phyloP scores from a whole-genome alignment of 495 filamentous ascomycete species.

The Friedmanniomyces simplex region DNA sequence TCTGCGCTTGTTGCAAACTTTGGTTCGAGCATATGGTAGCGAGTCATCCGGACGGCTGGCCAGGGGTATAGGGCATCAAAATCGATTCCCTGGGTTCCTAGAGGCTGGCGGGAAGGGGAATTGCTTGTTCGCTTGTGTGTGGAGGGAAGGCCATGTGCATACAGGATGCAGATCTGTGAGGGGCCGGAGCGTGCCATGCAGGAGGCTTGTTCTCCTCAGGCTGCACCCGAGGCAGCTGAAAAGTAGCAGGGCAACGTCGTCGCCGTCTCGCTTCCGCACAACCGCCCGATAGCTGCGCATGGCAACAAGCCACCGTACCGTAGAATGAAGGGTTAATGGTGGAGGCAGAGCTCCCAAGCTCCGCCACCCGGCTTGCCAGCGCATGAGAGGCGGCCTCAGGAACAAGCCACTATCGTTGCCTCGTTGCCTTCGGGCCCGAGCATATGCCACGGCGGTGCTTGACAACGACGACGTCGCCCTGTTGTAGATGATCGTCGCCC shows the following conservation, averaged over 20 bases:
- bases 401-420: not conserved
- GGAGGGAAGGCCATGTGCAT: not conserved
- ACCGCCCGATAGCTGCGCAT: not conserved
- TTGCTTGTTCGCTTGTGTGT: not conserved
- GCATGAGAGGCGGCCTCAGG: not conserved
- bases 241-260: not conserved
- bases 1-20: not conserved
- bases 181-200: not conserved
- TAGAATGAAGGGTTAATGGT: not conserved
- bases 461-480: too few relatives aligned
- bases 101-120: not conserved
- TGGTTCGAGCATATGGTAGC: not conserved
- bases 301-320: not conserved
- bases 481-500: not conserved
- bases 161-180: not conserved
- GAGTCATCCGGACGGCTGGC: not conserved
- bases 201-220: not conserved
- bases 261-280: not conserved
- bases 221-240: not conserved
- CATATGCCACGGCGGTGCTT: not conserved
- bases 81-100: not conserved
- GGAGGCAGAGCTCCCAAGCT: not conserved
- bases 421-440: not conserved
- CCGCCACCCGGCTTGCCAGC: not conserved
- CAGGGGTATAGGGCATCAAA: not conserved